Evolutionary conservation across 768 basidiomycete species (phyloP).

Genomic region (Rhodotorula graminis): DNA sequence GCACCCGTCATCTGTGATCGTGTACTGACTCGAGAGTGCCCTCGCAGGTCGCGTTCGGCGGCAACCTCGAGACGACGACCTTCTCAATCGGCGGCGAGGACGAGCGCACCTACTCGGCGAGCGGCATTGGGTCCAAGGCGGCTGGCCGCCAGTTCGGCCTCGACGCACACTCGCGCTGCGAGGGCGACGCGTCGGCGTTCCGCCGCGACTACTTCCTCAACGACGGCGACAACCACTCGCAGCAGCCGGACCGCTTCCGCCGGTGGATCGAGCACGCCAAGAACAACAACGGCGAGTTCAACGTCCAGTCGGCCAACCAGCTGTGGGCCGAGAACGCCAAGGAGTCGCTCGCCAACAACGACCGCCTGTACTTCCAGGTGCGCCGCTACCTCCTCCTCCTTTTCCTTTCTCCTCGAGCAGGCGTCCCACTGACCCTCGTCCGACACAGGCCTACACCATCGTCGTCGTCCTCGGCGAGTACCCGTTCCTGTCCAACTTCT

Average conservation of each 20-base stretch:
- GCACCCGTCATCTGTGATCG: too few relatives aligned
- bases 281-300: constrained; percentile 1
- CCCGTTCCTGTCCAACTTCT: background rate
- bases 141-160: background rate
- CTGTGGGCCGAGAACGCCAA: background rate
- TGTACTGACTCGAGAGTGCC: too few relatives aligned
- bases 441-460: background rate
- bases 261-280: constrained; percentile 1
- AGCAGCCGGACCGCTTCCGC: background rate
- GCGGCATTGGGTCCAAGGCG: background rate
- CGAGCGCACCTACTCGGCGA: background rate
- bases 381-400: too few relatives aligned
- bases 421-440: too few relatives aligned
- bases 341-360: background rate
- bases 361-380: background rate
- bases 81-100: constrained; percentile 7
- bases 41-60: background rate
- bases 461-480: constrained; percentile 6
- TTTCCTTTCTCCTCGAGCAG: too few relatives aligned
- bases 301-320: background rate
- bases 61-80: background rate
- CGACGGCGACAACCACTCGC: constrained; percentile 3
- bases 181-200: background rate
- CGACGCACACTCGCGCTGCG: constrained; percentile 5
- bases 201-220: background rate